Base-by-base conservation (phyloP, 306 rosid genomes). In the Urtica urens region DNA sequence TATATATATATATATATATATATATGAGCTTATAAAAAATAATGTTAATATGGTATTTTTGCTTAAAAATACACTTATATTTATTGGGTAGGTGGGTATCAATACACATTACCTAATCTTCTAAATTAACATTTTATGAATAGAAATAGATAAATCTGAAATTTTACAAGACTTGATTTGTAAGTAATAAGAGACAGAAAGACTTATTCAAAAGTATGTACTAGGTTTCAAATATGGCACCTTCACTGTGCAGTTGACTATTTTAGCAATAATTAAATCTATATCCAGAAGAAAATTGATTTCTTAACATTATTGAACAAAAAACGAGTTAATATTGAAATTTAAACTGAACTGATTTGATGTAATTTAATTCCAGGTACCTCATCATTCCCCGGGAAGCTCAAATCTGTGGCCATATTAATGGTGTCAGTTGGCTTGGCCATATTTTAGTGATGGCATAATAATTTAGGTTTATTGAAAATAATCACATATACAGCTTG, bases 351-450 rank as follows among this genome's bases (percentile, higher is more conserved):
- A 16, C 20, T 53, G 46, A 38, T 21, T 6, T 11, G 38, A 23
- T 10, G 0, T 48, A 22, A 50, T 6, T 4, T 52, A 56, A 15
- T 10, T 49, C 14, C 81, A 77, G 96, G 72, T 44, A 59, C 53
- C 37, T 68, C 74, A n/a, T 61, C 55, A 6, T 23, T 72, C 19
- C 69, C 59, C 29, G 78, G 86, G 62, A 70, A 72, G 31, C 57
- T 74, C 52, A 64, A 62, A 24, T 57, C 78, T 83, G 55, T 67
- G 22, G 59, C 60, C 41, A 44, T 69, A 54, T 29, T 69, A 65
- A 45, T 77, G 71, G 55, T 79, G 44, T 70, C 75, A 0, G 42
- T 66, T 20, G 79, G 77, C 17, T 18, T 75, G 70, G 65, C 57
- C 26, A 25, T 79, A 71, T 72, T 76, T 78, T 74, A 54, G 15